A percentile compares a stretch with the other conserved stretches of the same genome.
Evolutionary conservation across 768 basidiomycete genomes (phyloP).

Genomic region (Hirschioporus abietinus): DNA sequence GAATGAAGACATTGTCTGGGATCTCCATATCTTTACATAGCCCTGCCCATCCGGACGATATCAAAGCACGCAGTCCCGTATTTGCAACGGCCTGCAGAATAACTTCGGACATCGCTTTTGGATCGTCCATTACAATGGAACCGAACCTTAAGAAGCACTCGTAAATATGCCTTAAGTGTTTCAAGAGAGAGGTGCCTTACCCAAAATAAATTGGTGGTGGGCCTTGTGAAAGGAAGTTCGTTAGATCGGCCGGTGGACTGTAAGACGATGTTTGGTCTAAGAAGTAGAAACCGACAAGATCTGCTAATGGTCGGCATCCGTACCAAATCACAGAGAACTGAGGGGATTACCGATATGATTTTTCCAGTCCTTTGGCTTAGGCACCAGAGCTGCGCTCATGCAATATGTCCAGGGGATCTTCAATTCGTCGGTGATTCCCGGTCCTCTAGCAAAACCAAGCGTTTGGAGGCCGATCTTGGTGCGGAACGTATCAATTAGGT

Average conservation of each 20-base stretch:
- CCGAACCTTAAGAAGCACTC: slow-evolving; percentile 43
- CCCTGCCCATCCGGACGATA: slow-evolving; percentile 64
- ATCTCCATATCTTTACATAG: slow-evolving; percentile 42
- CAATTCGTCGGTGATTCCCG: slow-evolving; percentile 44
- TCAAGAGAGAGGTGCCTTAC: slow-evolving; percentile 21
- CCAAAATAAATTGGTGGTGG: slow-evolving; percentile 56
- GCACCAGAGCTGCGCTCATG: slow-evolving; percentile 52
- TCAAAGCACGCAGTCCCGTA: slow-evolving; percentile 53
- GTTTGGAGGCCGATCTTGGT: slow-evolving; percentile 41
- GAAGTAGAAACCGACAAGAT: slow-evolving; percentile 64
- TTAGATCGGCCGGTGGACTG: slow-evolving; percentile 41
- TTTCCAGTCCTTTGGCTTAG: slow-evolving; percentile 60
- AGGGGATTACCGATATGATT: slow-evolving; percentile 46
- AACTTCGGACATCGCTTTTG: slow-evolving; percentile 46
- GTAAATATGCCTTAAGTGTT: not conserved
- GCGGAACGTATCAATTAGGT: slow-evolving; percentile 55
- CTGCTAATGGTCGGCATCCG: slow-evolving; percentile 22
- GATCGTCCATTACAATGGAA: slow-evolving; percentile 54
- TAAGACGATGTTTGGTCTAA: slow-evolving; percentile 47
- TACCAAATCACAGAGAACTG: not conserved
- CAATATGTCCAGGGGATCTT: slow-evolving; percentile 62
- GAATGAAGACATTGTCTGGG: slow-evolving; percentile 52
- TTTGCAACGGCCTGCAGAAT: slow-evolving; percentile 54
- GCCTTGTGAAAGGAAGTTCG: slow-evolving; percentile 42
- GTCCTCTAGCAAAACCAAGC: slow-evolving; percentile 44